Conservation (phyloP, 164 flowering plant genomes). For the Cinnamomum chago region DNA sequence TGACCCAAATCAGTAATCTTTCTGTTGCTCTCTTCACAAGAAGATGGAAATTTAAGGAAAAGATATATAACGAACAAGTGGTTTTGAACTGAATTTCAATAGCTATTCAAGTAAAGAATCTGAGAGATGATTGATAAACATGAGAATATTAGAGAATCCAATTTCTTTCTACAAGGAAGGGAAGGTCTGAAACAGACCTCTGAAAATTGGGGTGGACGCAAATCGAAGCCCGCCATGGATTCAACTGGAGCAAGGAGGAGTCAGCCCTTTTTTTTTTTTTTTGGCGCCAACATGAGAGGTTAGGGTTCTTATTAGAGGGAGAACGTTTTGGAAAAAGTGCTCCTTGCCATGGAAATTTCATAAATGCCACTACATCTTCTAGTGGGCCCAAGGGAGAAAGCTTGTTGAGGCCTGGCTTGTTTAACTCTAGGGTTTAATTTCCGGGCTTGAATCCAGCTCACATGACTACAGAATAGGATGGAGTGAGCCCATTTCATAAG, state of each 20-base stretch:
- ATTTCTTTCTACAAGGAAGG: background rate
- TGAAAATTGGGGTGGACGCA: conserved; percentile 52
- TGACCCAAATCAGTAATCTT: background rate
- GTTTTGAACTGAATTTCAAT: no score
- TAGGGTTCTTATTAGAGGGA: background rate
- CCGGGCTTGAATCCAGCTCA: no score
- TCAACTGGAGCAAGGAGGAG: no score
- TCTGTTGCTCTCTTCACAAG: background rate
- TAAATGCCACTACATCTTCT: background rate
- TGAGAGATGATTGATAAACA: background rate
- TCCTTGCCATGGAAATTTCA: background rate
- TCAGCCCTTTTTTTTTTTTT: background rate
- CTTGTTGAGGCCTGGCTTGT: no score
- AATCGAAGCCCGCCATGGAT: conserved; percentile 31
- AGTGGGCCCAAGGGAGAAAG: no score
- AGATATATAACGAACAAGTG: no score
- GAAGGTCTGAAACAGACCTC: conserved; percentile 27
- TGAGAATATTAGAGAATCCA: background rate
- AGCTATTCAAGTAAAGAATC: background rate
- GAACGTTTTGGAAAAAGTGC: background rate
- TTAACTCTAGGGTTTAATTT: no score
- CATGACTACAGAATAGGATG: no score
- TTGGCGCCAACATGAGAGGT: background rate
- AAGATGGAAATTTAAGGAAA: background rate
- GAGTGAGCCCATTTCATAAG: no score